phyloP scores from a whole-genome alignment of 306 rosid genomes.

The Inga leiocalycina region DNA sequence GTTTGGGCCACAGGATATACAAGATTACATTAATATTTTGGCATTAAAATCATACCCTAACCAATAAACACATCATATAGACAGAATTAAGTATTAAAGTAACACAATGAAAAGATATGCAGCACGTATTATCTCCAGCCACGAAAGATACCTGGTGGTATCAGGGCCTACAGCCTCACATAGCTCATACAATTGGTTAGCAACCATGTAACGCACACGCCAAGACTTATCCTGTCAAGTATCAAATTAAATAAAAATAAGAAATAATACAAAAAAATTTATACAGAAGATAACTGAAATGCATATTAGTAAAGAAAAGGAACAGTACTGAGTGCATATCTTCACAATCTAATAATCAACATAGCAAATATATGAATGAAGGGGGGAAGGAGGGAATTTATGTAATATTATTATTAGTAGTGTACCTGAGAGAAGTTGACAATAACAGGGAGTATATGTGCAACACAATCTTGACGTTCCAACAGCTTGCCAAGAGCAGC shows the following conservation, averaged over 20 bases:
- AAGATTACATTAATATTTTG: slow-evolving; percentile 14
- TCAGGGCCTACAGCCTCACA: slow-evolving; percentile 99
- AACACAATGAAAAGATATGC: slow-evolving; percentile 28
- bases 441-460: slow-evolving; percentile 92
- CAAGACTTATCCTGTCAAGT: slow-evolving; percentile 85
- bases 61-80: slow-evolving; percentile 27
- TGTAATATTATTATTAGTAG: neutral
- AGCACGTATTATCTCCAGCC: neutral
- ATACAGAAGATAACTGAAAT: neutral
- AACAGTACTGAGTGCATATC: slow-evolving; percentile 10
- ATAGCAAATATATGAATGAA: neutral
- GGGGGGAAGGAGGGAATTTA: neutral
- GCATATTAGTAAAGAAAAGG: neutral
- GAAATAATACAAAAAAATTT: neutral
- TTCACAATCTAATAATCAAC: slow-evolving; percentile 11
- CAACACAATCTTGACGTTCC: slow-evolving; percentile 94
- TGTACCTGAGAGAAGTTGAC: slow-evolving; percentile 96
- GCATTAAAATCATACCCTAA: neutral
- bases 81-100: neutral
- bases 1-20: neutral
- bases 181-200: slow-evolving; percentile 91
- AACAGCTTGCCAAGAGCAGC: slow-evolving; percentile 94
- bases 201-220: slow-evolving; percentile 99
- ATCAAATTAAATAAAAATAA: slow-evolving; percentile 33
- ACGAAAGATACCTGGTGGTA: slow-evolving; percentile 74